A percentile compares a stretch with the other conserved stretches of the same genome.
phyloP scores from a whole-genome alignment of 306 rosid genomes.

The Astragalus glycyphyllos region DNA sequence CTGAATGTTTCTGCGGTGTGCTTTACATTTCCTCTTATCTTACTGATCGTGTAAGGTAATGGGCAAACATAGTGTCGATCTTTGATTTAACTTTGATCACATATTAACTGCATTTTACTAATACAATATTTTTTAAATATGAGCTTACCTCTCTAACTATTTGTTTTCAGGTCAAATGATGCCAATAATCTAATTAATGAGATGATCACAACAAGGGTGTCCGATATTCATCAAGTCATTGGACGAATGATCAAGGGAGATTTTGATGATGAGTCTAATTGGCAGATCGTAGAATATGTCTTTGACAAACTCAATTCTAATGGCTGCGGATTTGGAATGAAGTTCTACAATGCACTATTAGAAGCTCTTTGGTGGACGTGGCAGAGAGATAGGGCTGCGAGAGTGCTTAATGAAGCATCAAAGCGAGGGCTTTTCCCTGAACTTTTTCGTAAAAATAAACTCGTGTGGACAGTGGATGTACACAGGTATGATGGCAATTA shows the following conservation, averaged over 20 bases:
- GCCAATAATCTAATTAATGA: constrained; percentile 78
- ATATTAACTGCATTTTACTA: constrained; percentile 28
- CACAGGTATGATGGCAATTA: constrained; percentile 68
- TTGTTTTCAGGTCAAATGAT: constrained; percentile 73
- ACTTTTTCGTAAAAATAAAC: constrained; percentile 77
- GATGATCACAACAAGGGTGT: constrained; percentile 69
- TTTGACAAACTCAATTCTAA: constrained; percentile 91
- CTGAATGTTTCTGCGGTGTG: constrained; percentile 4
- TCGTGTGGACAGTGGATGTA: constrained; percentile 85
- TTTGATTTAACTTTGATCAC: constrained; percentile 20
- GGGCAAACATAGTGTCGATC: constrained; percentile 12
- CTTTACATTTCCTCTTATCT: too few relatives aligned
- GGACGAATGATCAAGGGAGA: constrained; percentile 96
- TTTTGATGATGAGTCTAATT: constrained; percentile 88
- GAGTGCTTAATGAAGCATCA: constrained; percentile 91
- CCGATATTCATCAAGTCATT: constrained; percentile 90
- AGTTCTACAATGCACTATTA: constrained; percentile 81
- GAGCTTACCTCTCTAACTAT: constrained; percentile 41
- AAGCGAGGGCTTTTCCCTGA: constrained; percentile 92
- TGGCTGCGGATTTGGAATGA: constrained; percentile 86
- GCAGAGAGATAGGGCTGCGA: constrained; percentile 91
- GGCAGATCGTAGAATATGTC: constrained; percentile 98
- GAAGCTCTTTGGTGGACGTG: constrained; percentile 98
- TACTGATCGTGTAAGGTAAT: background rate
- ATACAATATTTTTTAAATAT: constrained; percentile 38